Percentiles rank a stretch among this genome's conserved stretches.
Evolutionary conservation across 2,329 filamentous ascomycete species (phyloP).

Genomic region (Helotiales sp.): DNA sequence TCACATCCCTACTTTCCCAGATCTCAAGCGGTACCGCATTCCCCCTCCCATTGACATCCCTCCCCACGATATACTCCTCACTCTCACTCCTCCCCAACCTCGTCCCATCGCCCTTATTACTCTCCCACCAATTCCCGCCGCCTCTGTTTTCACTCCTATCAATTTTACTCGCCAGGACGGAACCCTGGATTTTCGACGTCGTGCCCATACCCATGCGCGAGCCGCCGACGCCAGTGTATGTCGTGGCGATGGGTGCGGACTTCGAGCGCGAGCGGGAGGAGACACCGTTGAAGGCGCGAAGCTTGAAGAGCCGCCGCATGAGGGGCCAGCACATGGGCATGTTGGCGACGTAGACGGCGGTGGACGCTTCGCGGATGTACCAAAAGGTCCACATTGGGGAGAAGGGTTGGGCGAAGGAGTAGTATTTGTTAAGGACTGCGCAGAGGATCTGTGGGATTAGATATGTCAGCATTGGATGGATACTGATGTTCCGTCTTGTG

Average conservation of each 20-base stretch:
- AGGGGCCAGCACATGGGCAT: slow-evolving; percentile 59
- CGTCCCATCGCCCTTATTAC: slow-evolving; percentile 6
- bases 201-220: background rate
- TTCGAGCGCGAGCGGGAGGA: slow-evolving; percentile 25
- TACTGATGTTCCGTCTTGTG: background rate
- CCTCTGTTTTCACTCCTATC: background rate
- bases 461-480: slow-evolving; percentile 5
- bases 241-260: slow-evolving; percentile 22
- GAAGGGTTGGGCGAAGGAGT: slow-evolving; percentile 48
- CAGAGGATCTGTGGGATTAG: slow-evolving; percentile 50
- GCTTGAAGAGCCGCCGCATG: slow-evolving; percentile 49
- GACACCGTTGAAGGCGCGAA: slow-evolving; percentile 34
- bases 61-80: slow-evolving; percentile 31
- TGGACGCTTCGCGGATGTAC: slow-evolving; percentile 59
- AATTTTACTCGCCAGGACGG: background rate
- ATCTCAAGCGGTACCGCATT: slow-evolving; percentile 32
- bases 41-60: background rate
- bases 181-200: background rate
- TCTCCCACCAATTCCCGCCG: slow-evolving; percentile 32
- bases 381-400: slow-evolving; percentile 48
- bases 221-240: slow-evolving; percentile 8
- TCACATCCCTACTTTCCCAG: slow-evolving; percentile 34
- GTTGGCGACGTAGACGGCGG: slow-evolving; percentile 59
- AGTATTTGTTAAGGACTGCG: slow-evolving; percentile 55
- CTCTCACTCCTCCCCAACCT: slow-evolving; percentile 28